phyloP scores from a whole-genome alignment of 148 eudicot genomes.

The Polygonum maritimum region DNA sequence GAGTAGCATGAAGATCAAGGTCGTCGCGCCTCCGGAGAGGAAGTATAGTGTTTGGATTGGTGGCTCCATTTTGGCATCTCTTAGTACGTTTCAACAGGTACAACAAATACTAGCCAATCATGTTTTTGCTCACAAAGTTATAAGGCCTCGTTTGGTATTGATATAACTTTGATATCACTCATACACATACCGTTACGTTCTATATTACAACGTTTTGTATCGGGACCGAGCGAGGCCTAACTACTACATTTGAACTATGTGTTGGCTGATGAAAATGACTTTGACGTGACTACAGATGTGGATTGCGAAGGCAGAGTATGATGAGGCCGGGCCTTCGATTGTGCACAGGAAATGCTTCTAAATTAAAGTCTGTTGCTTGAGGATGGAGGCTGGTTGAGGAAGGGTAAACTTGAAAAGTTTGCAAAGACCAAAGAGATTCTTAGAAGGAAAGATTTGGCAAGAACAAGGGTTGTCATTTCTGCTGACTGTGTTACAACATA shows the following conservation, averaged over 20 bases:
- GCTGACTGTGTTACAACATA: not conserved
- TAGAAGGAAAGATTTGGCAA: not conserved
- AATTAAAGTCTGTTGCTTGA: constrained; percentile 2
- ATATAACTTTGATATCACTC: too few relatives aligned
- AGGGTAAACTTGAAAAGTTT: not conserved
- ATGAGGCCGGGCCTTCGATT: constrained; percentile 55
- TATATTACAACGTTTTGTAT: too few relatives aligned
- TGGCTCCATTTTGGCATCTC: constrained; percentile 85
- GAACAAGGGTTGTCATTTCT: not conserved
- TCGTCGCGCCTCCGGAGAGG: constrained; percentile 94
- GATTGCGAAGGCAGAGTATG: constrained; percentile 57
- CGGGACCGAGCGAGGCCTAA: too few relatives aligned
- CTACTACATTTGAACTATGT: not conserved
- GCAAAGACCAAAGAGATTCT: not conserved
- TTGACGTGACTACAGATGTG: constrained; percentile 37
- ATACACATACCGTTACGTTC: too few relatives aligned
- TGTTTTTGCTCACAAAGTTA: not conserved
- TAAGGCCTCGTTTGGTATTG: not conserved
- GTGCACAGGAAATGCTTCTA: constrained; percentile 60
- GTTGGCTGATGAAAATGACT: not conserved
- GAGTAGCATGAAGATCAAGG: constrained; percentile 91
- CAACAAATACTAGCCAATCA: not conserved
- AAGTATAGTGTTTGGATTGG: constrained; percentile 94
- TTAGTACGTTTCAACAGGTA: constrained; percentile 90
- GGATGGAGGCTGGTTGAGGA: not conserved